Evolutionary conservation across 2,329 filamentous ascomycete species (phyloP).

Genomic region (Microdochium trichocladiopsis): DNA sequence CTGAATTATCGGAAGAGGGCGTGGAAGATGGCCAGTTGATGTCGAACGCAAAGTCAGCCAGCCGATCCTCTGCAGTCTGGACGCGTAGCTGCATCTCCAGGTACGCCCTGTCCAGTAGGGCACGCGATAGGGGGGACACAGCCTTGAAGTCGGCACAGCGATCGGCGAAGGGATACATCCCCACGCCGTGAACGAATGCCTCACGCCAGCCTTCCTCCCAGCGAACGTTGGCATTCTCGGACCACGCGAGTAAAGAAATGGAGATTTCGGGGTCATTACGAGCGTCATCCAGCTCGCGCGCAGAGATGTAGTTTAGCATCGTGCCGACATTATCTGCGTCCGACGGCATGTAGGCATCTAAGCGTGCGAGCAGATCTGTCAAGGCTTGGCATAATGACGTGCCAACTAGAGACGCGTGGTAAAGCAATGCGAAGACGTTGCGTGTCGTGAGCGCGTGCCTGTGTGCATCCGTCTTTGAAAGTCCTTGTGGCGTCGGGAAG

Average conservation of each 20-base stretch:
- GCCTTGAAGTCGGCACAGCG: constrained; percentile 46
- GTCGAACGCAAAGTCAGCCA: constrained; percentile 51
- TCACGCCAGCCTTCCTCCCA: constrained; percentile 65
- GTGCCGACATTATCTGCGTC: constrained; percentile 50
- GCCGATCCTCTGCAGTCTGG: constrained; percentile 52
- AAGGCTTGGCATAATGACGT: constrained; percentile 56
- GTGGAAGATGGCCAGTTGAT: constrained; percentile 50
- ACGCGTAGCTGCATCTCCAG: constrained; percentile 57
- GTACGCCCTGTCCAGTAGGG: constrained; percentile 53
- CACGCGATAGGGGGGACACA: constrained; percentile 54
- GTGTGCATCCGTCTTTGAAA: constrained; percentile 38
- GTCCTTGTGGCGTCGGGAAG: constrained; percentile 48
- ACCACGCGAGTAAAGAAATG: constrained; percentile 57
- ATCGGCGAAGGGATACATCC: constrained; percentile 52
- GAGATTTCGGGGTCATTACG: constrained; percentile 53
- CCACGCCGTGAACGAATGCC: constrained; percentile 59
- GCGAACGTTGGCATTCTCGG: constrained; percentile 51
- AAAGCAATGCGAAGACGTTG: constrained; percentile 62
- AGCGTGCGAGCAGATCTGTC: constrained; percentile 51
- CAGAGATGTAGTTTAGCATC: constrained; percentile 53
- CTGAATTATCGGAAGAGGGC: constrained; percentile 23
- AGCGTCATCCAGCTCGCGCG: constrained; percentile 56
- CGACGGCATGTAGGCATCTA: constrained; percentile 50
- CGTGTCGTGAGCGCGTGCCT: constrained; percentile 59
- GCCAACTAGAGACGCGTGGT: constrained; percentile 58